Percentiles rank a stretch among this genome's conserved stretches.
phyloP scores from a whole-genome alignment of 2,329 filamentous ascomycete genomes.

The Sporothrix globosa region DNA sequence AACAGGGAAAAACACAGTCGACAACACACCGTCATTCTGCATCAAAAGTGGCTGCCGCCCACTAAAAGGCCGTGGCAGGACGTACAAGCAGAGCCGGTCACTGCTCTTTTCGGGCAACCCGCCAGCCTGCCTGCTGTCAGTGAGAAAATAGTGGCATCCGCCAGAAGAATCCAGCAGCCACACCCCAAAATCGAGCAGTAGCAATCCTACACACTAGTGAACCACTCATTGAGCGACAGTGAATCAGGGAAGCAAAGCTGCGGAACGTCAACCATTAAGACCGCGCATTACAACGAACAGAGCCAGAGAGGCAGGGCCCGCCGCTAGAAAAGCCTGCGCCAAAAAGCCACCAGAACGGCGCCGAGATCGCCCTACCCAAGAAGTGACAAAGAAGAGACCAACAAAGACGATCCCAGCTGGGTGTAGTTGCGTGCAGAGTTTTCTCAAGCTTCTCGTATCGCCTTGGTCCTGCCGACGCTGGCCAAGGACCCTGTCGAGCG shows the following conservation, averaged over 20 bases:
- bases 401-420: not conserved
- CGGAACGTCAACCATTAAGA: too few species aligned
- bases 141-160: not conserved
- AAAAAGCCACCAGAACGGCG: not conserved
- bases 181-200: not conserved
- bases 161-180: constrained; percentile 17
- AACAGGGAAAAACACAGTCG: too few species aligned
- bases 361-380: not conserved
- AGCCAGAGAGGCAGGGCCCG: constrained; percentile 1
- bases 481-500: not conserved
- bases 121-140: not conserved
- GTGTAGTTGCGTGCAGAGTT: constrained; percentile 1
- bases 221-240: not conserved
- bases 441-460: constrained; percentile 4
- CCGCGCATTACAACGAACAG: too few species aligned
- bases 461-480: not conserved
- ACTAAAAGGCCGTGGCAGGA: too few species aligned
- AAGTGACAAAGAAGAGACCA: constrained; percentile 15
- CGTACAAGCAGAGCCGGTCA: not conserved
- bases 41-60: not conserved
- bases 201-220: too few species aligned
- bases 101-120: constrained; percentile 12
- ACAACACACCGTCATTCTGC: constrained; percentile 20
- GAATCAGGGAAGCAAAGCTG: too few species aligned
- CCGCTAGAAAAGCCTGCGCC: constrained; percentile 6